Percentiles rank a stretch among this genome's conserved stretches.
Evolutionary conservation across 2,329 filamentous ascomycete genomes (phyloP).

Genomic region (Ascomycota sp.): DNA sequence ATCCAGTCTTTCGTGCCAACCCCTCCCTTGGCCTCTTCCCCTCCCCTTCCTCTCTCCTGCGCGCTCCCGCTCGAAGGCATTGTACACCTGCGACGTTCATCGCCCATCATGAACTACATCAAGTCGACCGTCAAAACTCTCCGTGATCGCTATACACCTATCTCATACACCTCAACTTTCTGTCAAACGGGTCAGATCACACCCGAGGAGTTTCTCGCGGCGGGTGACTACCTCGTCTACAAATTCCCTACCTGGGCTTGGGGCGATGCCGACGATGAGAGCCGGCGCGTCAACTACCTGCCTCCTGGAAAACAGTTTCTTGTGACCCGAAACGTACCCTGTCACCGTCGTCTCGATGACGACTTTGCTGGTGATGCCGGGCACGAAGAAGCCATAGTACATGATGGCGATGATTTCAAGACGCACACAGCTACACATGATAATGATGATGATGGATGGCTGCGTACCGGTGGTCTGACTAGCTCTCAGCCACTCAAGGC

Average conservation of each 20-base stretch:
- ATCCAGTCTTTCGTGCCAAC: too few relatives aligned
- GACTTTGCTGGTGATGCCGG: slow-evolving; percentile 81
- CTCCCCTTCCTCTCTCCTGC: too few relatives aligned
- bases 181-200: slow-evolving; percentile 88
- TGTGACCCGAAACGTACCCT: slow-evolving; percentile 85
- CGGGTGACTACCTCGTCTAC: slow-evolving; percentile 94
- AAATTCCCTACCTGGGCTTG: slow-evolving; percentile 98
- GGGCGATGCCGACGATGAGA: slow-evolving; percentile 68
- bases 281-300: slow-evolving; percentile 61
- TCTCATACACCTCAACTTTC: slow-evolving; percentile 82
- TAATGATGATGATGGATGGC: slow-evolving; percentile 71
- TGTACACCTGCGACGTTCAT: too few relatives aligned
- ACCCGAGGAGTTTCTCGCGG: slow-evolving; percentile 86
- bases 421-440: slow-evolving; percentile 20
- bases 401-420: slow-evolving; percentile 49
- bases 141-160: slow-evolving; percentile 77
- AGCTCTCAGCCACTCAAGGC: slow-evolving; percentile 59
- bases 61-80: too few relatives aligned
- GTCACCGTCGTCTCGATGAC: slow-evolving; percentile 75
- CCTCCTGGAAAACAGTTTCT: slow-evolving; percentile 87
- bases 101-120: slow-evolving; percentile 59
- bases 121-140: slow-evolving; percentile 84
- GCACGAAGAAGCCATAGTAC: slow-evolving; percentile 68
- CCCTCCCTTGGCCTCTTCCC: not conserved
- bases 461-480: slow-evolving; percentile 64